Conservation (phyloP, 2,329 filamentous ascomycete genomes). For the Leptosphaerulina australis region DNA sequence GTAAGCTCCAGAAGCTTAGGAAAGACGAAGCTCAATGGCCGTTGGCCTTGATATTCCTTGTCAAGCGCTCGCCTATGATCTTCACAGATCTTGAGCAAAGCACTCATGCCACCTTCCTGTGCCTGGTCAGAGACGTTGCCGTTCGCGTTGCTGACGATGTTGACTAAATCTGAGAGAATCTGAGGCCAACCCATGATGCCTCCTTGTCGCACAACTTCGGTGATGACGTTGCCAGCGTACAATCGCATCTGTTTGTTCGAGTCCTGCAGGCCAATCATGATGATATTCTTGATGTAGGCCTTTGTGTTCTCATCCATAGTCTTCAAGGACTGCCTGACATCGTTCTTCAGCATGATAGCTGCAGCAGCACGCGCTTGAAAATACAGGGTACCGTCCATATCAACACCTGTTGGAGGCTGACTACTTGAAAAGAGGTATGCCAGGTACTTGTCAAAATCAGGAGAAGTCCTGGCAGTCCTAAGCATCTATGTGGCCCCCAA, state of each 20-base stretch:
- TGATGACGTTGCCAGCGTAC: constrained; percentile 91
- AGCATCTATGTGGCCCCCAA: constrained; percentile 72
- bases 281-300: constrained; percentile 76
- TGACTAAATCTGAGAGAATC: constrained; percentile 80
- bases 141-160: constrained; percentile 74
- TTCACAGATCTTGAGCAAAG: constrained; percentile 93
- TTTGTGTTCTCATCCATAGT: constrained; percentile 75
- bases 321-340: constrained; percentile 77
- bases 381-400: constrained; percentile 66
- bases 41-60: constrained; percentile 84
- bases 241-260: constrained; percentile 80
- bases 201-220: constrained; percentile 83
- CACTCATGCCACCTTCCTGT: constrained; percentile 92
- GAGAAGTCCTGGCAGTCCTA: constrained; percentile 81
- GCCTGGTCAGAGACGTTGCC: constrained; percentile 72
- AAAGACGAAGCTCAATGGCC: constrained; percentile 85
- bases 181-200: constrained; percentile 92
- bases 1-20: constrained; percentile 91
- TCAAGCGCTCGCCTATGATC: constrained; percentile 89
- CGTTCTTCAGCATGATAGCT: constrained; percentile 95
- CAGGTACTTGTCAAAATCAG: constrained; percentile 97
- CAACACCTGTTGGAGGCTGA: constrained; percentile 65
- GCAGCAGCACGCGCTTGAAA: constrained; percentile 83
- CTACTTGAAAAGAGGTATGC: constrained; percentile 83
- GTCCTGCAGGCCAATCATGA: constrained; percentile 82